Conservation (phyloP, 164 flowering plant species). For the Chloranthus sessilifolius region DNA sequence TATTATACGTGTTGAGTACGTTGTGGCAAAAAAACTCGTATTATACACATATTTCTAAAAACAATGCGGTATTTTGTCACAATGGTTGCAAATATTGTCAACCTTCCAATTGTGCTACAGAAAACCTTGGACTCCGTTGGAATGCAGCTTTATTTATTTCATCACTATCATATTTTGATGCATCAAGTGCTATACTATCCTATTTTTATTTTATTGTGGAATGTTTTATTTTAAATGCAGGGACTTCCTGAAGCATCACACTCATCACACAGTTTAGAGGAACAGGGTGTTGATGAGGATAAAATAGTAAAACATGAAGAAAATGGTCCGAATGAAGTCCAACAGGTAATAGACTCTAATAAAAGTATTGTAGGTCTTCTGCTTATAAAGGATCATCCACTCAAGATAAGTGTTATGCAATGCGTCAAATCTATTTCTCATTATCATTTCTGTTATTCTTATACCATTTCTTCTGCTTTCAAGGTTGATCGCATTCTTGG, state of each 20-base stretch:
- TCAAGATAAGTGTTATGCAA: neutral
- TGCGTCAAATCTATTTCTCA: conserved; percentile 2
- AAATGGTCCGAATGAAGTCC: conserved; percentile 26
- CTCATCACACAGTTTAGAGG: conserved; percentile 20
- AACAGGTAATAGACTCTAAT: conserved; percentile 41
- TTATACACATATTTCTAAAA: too few relatives aligned
- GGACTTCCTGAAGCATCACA: conserved; percentile 21
- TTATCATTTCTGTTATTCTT: neutral
- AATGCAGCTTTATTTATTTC: too few relatives aligned
- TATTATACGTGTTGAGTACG: too few relatives aligned
- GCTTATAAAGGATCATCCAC: neutral
- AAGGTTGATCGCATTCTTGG: conserved; percentile 95
- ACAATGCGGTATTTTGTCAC: too few relatives aligned
- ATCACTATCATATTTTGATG: too few relatives aligned
- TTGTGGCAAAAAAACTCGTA: too few relatives aligned
- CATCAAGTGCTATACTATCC: too few relatives aligned
- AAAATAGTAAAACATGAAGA: conserved; percentile 22
- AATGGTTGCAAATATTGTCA: too few relatives aligned
- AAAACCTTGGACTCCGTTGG: too few relatives aligned
- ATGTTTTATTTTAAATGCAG: conserved; percentile 24
- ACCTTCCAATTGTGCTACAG: too few relatives aligned
- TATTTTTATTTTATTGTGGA: too few relatives aligned
- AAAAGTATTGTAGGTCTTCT: neutral
- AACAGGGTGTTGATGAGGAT: conserved; percentile 19
- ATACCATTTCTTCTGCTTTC: conserved; percentile 8